These are phyloP conservation scores for Lachancea kluyveri DNA, from an alignment of 805 yeast genomes.

Conservation along the genomic window DNA sequence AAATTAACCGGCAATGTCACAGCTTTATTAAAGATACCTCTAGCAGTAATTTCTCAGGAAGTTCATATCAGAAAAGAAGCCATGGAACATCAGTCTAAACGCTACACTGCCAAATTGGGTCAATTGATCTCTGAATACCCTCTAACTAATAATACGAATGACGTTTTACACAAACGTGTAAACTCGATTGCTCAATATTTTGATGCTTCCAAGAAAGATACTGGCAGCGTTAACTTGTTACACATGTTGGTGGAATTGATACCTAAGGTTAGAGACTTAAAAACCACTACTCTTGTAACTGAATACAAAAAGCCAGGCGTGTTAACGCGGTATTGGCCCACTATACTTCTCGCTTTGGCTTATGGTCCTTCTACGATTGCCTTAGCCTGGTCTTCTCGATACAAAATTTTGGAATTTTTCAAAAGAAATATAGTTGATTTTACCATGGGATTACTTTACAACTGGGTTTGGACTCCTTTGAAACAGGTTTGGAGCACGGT, in stretches of 20 bases:
- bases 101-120: conserved; percentile 17
- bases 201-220: conserved; percentile 1
- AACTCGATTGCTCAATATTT: neutral
- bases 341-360: conserved; percentile 33
- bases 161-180: neutral
- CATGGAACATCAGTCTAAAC: conserved; percentile 7
- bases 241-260: conserved; percentile 4
- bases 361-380: conserved; percentile 50
- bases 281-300: conserved; percentile 3
- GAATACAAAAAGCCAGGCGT: conserved; percentile 33
- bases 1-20: conserved; percentile 9
- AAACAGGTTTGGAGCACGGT: conserved; percentile 68
- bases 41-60: conserved; percentile 16
- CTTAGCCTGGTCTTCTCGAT: conserved; percentile 44
- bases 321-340: conserved; percentile 62
- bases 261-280: conserved; percentile 7
- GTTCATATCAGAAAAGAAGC: conserved; percentile 8
- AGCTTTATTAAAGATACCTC: conserved; percentile 13
- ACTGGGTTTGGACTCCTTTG: conserved; percentile 81
- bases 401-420: conserved; percentile 50
- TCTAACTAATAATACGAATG: neutral
- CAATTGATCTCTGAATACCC: conserved; percentile 14
- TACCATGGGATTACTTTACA: conserved; percentile 55
- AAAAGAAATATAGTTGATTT: conserved; percentile 59
- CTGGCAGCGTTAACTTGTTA: conserved; percentile 5